Evolutionary conservation across 129 eudicot species (phyloP).

Genomic region (Escallonia rubra): DNA sequence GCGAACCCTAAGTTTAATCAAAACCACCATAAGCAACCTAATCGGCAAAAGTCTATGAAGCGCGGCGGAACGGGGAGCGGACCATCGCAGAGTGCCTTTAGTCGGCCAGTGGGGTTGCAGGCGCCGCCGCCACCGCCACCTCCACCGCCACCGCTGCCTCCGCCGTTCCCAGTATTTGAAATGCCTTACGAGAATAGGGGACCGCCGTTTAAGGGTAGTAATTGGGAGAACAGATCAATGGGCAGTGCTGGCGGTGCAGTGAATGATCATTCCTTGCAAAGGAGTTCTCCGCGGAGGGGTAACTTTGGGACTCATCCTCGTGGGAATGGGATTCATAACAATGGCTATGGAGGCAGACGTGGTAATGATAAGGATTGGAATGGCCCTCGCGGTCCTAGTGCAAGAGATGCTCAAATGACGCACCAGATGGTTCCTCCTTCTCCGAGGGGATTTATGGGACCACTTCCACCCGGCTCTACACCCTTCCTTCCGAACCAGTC

Average conservation of each 20-base stretch:
- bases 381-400: slow-evolving; percentile 2
- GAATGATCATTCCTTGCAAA: slow-evolving; percentile 26
- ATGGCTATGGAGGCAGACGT: slow-evolving; percentile 33
- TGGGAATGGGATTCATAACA: slow-evolving; percentile 33
- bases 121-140: slow-evolving; percentile 14
- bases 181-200: slow-evolving; percentile 24
- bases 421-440: slow-evolving; percentile 32
- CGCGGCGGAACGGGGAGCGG: slow-evolving; percentile 27
- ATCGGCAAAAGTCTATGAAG: slow-evolving; percentile 27
- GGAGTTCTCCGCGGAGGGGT: slow-evolving; percentile 34
- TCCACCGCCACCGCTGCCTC: slow-evolving; percentile 29
- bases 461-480: slow-evolving; percentile 48
- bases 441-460: slow-evolving; percentile 37
- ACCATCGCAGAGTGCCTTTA: slow-evolving; percentile 18
- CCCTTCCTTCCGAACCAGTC: slow-evolving; percentile 41
- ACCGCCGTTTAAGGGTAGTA: not conserved
- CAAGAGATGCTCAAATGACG: slow-evolving; percentile 18
- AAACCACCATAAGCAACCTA: slow-evolving; percentile 11
- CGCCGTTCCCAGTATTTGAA: slow-evolving; percentile 28
- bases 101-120: not conserved
- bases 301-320: slow-evolving; percentile 33
- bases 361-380: slow-evolving; percentile 18
- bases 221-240: slow-evolving; percentile 17
- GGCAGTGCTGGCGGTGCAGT: slow-evolving; percentile 23
- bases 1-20: slow-evolving; percentile 22